A percentile compares a stretch with the other conserved stretches of the same genome.
Evolutionary conservation across 2,329 filamentous ascomycete genomes (phyloP).

Genomic region (Cladosporium sp.): DNA sequence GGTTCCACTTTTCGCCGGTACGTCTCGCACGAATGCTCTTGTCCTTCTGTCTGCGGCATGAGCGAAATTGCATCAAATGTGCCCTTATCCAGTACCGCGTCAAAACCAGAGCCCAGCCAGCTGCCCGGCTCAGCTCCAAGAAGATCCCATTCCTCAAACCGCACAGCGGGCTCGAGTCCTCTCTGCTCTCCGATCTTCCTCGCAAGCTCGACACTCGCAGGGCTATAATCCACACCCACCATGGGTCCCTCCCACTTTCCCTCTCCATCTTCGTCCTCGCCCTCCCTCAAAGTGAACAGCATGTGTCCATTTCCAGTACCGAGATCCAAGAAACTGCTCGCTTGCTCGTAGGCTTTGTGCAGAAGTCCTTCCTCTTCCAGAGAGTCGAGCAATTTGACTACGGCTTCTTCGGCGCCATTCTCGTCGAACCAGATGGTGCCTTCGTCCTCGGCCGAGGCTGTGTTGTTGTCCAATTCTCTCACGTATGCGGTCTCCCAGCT

Average conservation of each 20-base stretch:
- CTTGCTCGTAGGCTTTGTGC: conserved; percentile 29
- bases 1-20: conserved; percentile 66
- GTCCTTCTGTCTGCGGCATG: conserved; percentile 21
- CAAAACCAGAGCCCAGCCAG: conserved; percentile 62
- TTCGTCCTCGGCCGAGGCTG: conserved; percentile 67
- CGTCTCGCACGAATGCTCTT: conserved; percentile 54
- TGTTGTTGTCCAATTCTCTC: conserved; percentile 66
- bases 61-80: conserved; percentile 94
- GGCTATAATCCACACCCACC: conserved; percentile 85
- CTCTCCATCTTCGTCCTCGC: conserved; percentile 36
- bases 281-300: conserved; percentile 71
- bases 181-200: conserved; percentile 47
- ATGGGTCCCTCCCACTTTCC: conserved; percentile 61
- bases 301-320: conserved; percentile 93
- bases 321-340: conserved; percentile 71
- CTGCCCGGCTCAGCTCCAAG: conserved; percentile 38
- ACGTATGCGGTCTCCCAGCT: conserved; percentile 62
- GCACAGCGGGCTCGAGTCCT: conserved; percentile 26
- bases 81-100: conserved; percentile 94
- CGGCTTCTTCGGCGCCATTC: conserved; percentile 77
- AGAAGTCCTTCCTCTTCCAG: conserved; percentile 51
- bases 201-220: conserved; percentile 69
- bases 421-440: conserved; percentile 97
- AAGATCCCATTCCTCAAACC: conserved; percentile 52
- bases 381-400: conserved; percentile 56